These are phyloP conservation scores for Bjerkandera adusta DNA, from an alignment of 1,284 basidiomycete species.

Conservation along the genomic window DNA sequence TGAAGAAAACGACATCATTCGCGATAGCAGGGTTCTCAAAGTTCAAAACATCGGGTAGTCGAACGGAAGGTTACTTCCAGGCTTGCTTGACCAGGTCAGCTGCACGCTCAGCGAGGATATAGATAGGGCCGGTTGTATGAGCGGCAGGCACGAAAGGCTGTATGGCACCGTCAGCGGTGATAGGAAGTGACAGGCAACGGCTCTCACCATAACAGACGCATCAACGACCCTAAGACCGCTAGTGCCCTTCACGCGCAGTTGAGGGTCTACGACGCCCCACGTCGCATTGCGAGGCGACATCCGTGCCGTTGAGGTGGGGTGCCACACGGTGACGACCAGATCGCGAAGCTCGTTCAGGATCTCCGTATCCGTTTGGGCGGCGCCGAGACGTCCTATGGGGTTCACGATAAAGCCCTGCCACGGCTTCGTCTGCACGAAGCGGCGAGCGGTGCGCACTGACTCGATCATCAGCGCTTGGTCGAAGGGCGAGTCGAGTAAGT, in stretches of 20 bases:
- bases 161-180: not conserved
- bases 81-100: slow-evolving; percentile 22
- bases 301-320: slow-evolving; percentile 25
- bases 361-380: slow-evolving; percentile 26
- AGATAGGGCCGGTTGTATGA: slow-evolving; percentile 22
- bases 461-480: slow-evolving; percentile 21
- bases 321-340: slow-evolving; percentile 22
- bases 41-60: no score
- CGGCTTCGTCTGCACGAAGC: slow-evolving; percentile 17
- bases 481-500: slow-evolving; percentile 15
- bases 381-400: slow-evolving; percentile 19
- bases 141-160: slow-evolving; percentile 24
- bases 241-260: slow-evolving; percentile 8
- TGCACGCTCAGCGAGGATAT: slow-evolving; percentile 26
- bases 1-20: no score
- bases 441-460: slow-evolving; percentile 13
- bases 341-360: slow-evolving; percentile 18
- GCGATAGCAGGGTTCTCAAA: no score
- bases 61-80: no score
- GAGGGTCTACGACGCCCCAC: slow-evolving; percentile 21
- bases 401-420: slow-evolving; percentile 21
- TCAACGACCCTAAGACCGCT: slow-evolving; percentile 20
- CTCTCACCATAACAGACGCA: slow-evolving; percentile 20
- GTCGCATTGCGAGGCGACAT: slow-evolving; percentile 23
- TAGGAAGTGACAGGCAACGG: not conserved